Percentiles rank a stretch among this genome's conserved stretches.
These are phyloP conservation scores for Boletus hoseneyae DNA, from an alignment of 1,284 basidiomycete genomes.

Conservation along the genomic window DNA sequence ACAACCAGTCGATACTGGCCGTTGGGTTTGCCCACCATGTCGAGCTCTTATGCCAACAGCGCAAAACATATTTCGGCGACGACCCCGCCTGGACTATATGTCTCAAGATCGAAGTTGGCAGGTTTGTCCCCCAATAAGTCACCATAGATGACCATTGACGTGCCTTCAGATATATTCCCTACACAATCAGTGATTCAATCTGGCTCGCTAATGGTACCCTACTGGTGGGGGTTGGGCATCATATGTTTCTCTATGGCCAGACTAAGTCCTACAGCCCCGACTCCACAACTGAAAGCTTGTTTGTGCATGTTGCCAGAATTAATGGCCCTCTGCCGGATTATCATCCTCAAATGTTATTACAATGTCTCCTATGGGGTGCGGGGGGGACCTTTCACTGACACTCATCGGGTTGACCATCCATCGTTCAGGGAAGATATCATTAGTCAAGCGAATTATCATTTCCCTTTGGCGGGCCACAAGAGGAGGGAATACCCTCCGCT, in stretches of 20 bases:
- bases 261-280: constrained; percentile 26
- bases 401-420: not conserved
- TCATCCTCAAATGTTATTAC: constrained; percentile 89
- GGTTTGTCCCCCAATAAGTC: constrained; percentile 40
- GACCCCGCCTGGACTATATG: constrained; percentile 79
- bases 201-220: constrained; percentile 83
- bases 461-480: constrained; percentile 52
- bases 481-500: constrained; percentile 30
- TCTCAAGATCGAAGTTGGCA: constrained; percentile 65
- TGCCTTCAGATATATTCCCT: constrained; percentile 60
- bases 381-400: not conserved
- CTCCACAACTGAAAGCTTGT: constrained; percentile 50
- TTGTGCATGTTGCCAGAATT: constrained; percentile 75
- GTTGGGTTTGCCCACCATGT: constrained; percentile 78
- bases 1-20: constrained; percentile 85
- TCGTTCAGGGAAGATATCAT: constrained; percentile 67
- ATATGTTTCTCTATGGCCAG: constrained; percentile 71
- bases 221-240: constrained; percentile 72
- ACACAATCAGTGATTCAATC: constrained; percentile 80
- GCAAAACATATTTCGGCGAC: constrained; percentile 85
- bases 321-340: constrained; percentile 87
- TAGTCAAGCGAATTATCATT: constrained; percentile 79
- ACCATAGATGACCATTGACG: constrained; percentile 1
- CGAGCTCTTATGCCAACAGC: constrained; percentile 82
- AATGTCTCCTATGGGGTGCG: constrained; percentile 87